These are phyloP conservation scores for Brassica incana DNA, from an alignment of 345 rosid genomes.

Conservation along the genomic window DNA sequence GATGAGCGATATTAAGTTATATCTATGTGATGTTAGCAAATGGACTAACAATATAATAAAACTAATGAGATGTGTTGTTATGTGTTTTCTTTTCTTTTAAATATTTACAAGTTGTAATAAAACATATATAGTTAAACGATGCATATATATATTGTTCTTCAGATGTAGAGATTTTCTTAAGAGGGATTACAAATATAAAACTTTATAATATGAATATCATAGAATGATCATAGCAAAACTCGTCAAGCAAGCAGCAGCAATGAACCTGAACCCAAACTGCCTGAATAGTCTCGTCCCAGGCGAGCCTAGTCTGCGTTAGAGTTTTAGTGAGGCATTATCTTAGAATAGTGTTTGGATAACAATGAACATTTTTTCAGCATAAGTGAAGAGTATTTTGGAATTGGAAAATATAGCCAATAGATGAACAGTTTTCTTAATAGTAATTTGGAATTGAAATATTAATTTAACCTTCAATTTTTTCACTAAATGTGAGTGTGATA, in stretches of 20 bases:
- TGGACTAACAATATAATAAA: not conserved
- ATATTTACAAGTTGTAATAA: not conserved
- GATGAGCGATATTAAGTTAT: not conserved
- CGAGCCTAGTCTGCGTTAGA: not conserved
- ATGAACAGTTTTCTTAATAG: not conserved
- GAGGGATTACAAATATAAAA: not conserved
- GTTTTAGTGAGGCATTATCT: not conserved
- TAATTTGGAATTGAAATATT: not conserved
- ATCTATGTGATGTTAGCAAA: not conserved
- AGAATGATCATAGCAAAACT: not conserved
- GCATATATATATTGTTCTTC: not conserved
- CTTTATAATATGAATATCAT: not conserved
- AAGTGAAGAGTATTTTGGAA: not conserved
- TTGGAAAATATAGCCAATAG: not conserved
- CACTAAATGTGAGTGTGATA: not conserved
- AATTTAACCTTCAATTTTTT: not conserved
- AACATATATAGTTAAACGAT: not conserved
- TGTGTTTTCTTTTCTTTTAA: not conserved
- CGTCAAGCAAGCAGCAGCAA: not conserved
- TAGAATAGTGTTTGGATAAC: not conserved
- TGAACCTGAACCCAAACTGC: not conserved
- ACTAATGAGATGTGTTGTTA: constrained; percentile 1
- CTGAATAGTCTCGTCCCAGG: not conserved
- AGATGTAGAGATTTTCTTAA: not conserved
- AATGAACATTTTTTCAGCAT: not conserved